Evolutionary conservation across 2,329 filamentous ascomycete species (phyloP).

Genomic region (Sporothrix humicola): DNA sequence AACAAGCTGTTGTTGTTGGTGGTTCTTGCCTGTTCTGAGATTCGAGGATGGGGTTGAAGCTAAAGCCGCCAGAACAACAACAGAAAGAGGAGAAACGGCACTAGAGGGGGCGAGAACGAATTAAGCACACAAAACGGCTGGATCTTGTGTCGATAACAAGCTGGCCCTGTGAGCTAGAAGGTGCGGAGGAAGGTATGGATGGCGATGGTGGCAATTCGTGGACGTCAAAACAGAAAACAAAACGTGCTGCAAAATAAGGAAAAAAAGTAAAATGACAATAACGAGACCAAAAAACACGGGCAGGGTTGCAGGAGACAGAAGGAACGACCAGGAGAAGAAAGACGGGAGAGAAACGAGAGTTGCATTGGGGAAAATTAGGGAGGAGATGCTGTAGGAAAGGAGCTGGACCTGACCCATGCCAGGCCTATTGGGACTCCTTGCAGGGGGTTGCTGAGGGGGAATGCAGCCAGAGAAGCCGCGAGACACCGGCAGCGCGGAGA

Average conservation of each 20-base stretch:
- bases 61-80: slow-evolving; percentile 17
- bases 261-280: neutral
- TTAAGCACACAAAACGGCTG: slow-evolving; percentile 2
- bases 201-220: slow-evolving; percentile 7
- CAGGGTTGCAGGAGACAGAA: neutral
- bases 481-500: neutral
- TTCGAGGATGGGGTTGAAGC: slow-evolving; percentile 25
- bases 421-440: slow-evolving; percentile 13
- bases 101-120: slow-evolving; percentile 24
- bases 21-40: neutral
- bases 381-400: slow-evolving; percentile 9
- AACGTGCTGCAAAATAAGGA: slow-evolving; percentile 6
- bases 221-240: neutral
- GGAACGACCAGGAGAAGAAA: neutral
- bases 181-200: neutral
- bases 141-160: slow-evolving; percentile 11
- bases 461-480: slow-evolving; percentile 4
- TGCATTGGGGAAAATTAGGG: slow-evolving; percentile 27
- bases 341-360: neutral
- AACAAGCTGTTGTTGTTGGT: neutral
- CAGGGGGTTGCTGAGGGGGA: slow-evolving; percentile 6
- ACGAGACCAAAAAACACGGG: neutral
- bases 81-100: slow-evolving; percentile 21
- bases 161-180: neutral
- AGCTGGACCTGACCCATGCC: neutral